Percentiles rank a stretch among this genome's conserved stretches.
These are phyloP conservation scores for Skeletonema menzelii DNA, from an alignment of 108 stramenopile species.

Conservation along the genomic window DNA sequence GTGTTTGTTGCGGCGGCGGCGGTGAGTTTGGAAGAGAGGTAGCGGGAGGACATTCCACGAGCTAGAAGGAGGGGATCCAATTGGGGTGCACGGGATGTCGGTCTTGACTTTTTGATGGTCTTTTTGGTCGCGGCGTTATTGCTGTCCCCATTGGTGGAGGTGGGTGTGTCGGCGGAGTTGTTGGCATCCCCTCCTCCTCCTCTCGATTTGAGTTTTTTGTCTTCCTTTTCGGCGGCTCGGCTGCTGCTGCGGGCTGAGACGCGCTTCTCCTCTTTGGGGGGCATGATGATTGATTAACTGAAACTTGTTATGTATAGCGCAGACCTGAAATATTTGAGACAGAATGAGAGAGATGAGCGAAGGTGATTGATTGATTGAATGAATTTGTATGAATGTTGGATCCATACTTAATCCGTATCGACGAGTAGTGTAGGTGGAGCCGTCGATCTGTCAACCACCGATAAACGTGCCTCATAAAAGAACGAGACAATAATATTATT, in stretches of 20 bases:
- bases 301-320: too few relatives aligned
- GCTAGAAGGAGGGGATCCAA: constrained; percentile 63
- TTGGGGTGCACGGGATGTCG: not conserved
- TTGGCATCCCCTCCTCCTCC: not conserved
- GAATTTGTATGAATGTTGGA: too few relatives aligned
- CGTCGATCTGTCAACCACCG: too few relatives aligned
- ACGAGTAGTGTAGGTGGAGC: too few relatives aligned
- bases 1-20: not conserved
- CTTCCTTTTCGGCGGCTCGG: not conserved
- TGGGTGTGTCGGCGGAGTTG: not conserved
- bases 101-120: not conserved
- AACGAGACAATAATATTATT: too few relatives aligned
- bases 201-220: not conserved
- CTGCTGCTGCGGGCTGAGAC: not conserved
- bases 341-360: too few relatives aligned
- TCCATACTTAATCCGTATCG: too few relatives aligned
- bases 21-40: constrained; percentile 53
- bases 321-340: too few relatives aligned
- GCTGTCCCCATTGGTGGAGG: not conserved
- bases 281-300: not conserved
- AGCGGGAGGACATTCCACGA: constrained; percentile 75
- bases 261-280: constrained; percentile 2
- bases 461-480: too few relatives aligned
- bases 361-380: too few relatives aligned
- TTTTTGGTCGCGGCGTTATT: not conserved